A percentile compares a stretch with the other conserved stretches of the same genome.
phyloP scores from a whole-genome alignment of 495 filamentous ascomycete species.

The Daldinia concentrica region DNA sequence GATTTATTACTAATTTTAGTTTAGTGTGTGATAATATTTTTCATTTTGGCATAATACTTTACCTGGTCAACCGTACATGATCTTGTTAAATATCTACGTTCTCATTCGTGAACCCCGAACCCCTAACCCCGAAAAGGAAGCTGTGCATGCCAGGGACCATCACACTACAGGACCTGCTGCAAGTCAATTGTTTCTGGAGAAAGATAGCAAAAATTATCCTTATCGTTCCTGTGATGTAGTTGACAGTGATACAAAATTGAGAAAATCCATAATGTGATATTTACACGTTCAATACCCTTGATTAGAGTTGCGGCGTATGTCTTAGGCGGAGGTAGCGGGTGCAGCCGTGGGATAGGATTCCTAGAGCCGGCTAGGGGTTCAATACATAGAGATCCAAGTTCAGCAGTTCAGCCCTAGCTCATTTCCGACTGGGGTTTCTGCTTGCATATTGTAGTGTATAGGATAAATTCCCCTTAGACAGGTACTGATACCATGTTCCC shows the following conservation, averaged over 20 bases:
- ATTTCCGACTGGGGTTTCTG: constrained; percentile 24
- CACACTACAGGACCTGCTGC: constrained; percentile 39
- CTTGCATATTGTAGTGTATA: constrained; percentile 9
- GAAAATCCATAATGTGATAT: constrained; percentile 26
- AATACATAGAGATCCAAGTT: constrained; percentile 29
- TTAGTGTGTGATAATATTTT: no score
- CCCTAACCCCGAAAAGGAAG: constrained; percentile 46
- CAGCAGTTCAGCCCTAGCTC: constrained; percentile 26
- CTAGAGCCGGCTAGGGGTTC: constrained; percentile 16
- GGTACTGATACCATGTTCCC: constrained; percentile 23
- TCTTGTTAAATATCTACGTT: constrained; percentile 6
- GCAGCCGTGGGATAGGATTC: constrained; percentile 20
- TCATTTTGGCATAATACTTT: no score
- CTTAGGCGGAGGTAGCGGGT: constrained; percentile 9
- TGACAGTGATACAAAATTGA: constrained; percentile 13
- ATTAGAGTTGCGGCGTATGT: constrained; percentile 31
- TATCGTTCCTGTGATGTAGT: constrained; percentile 42
- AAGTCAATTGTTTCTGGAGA: constrained; percentile 33
- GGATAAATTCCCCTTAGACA: constrained; percentile 23
- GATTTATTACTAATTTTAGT: no score
- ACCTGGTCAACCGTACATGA: no score
- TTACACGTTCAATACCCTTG: constrained; percentile 16
- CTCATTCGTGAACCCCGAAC: constrained; percentile 22
- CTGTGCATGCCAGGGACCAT: constrained; percentile 42
- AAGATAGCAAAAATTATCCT: constrained; percentile 15